A percentile compares a stretch with the other conserved stretches of the same genome.
Conservation (phyloP, 2,329 filamentous ascomycete genomes). For the Fusarium abutilonis region DNA sequence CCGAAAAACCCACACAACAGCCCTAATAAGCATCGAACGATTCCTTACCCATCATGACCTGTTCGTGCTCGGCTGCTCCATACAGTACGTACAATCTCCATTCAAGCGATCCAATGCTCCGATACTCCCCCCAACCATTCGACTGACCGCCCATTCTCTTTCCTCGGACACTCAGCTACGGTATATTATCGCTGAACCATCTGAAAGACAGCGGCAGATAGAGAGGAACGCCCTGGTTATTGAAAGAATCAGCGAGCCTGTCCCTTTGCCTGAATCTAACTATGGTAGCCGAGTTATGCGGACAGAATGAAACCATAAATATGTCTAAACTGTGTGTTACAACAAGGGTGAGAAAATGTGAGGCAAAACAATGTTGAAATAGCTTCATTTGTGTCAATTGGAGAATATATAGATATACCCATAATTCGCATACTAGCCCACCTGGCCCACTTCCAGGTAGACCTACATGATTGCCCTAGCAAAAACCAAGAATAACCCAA, state of each 20-base stretch:
- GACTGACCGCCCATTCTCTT: constrained; percentile 11
- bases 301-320: not conserved
- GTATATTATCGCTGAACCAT: constrained; percentile 1
- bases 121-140: constrained; percentile 21
- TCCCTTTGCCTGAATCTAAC: not conserved
- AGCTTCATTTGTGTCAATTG: constrained; percentile 23
- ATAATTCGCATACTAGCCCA: constrained; percentile 5
- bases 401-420: constrained; percentile 18
- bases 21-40: constrained; percentile 35
- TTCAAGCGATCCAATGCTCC: constrained; percentile 22
- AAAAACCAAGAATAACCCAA: constrained; percentile 24
- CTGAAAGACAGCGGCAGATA: constrained; percentile 5
- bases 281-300: not conserved
- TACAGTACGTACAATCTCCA: constrained; percentile 29
- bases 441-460: constrained; percentile 9
- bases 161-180: not conserved
- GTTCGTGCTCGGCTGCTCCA: constrained; percentile 32
- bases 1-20: constrained; percentile 13
- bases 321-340: not conserved
- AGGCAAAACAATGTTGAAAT: constrained; percentile 7
- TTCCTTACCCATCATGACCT: constrained; percentile 30
- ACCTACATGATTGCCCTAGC: constrained; percentile 9
- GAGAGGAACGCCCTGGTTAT: constrained; percentile 3
- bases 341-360: not conserved
- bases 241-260: not conserved